Evolutionary conservation across 2,329 filamentous ascomycete genomes (phyloP).

Genomic region (Malbranchea cinnamomea): DNA sequence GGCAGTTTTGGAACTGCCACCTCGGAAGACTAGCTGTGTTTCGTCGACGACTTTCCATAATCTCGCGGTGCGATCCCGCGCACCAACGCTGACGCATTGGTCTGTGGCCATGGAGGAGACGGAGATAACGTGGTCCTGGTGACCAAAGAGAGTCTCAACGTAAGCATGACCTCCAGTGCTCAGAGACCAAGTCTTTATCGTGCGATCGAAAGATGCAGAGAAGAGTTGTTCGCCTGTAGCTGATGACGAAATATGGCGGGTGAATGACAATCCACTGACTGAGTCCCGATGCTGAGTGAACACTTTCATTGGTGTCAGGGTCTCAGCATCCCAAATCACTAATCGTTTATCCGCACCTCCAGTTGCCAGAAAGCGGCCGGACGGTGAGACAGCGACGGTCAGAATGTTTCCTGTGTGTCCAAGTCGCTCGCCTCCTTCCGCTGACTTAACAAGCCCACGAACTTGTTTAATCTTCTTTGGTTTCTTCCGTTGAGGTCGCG

Average conservation of each 20-base stretch:
- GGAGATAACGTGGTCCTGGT: slow-evolving; percentile 80
- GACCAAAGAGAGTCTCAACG: slow-evolving; percentile 88
- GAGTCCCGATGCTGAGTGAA: slow-evolving; percentile 88
- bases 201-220: slow-evolving; percentile 77
- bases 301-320: slow-evolving; percentile 61
- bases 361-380: slow-evolving; percentile 81
- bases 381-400: slow-evolving; percentile 70
- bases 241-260: slow-evolving; percentile 49
- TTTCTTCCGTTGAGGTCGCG: slow-evolving; percentile 27
- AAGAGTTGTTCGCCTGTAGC: slow-evolving; percentile 66
- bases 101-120: slow-evolving; percentile 73
- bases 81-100: slow-evolving; percentile 79
- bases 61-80: slow-evolving; percentile 77
- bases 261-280: slow-evolving; percentile 72
- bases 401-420: slow-evolving; percentile 72
- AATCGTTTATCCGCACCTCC: slow-evolving; percentile 73
- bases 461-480: slow-evolving; percentile 36
- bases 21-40: slow-evolving; percentile 86
- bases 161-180: slow-evolving; percentile 69
- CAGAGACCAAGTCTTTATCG: slow-evolving; percentile 88
- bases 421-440: slow-evolving; percentile 34
- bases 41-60: slow-evolving; percentile 96
- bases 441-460: slow-evolving; percentile 27
- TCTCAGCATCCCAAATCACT: slow-evolving; percentile 74
- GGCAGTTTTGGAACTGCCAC: slow-evolving; percentile 42